Conservation (phyloP, 345 rosid genomes). For the Gossypium herbaceum region DNA sequence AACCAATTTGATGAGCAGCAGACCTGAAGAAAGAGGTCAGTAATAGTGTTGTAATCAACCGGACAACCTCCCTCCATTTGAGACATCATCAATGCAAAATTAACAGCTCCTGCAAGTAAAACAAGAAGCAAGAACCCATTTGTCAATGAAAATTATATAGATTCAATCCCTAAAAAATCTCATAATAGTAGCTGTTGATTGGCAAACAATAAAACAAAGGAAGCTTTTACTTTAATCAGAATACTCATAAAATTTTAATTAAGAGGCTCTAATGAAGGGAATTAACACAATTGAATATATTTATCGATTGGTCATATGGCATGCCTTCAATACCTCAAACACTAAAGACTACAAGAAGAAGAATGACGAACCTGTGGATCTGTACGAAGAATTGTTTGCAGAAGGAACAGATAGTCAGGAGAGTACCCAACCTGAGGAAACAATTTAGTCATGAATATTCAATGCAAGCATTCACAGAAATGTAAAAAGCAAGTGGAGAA, state of each 20-base stretch:
- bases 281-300: neutral
- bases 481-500: constrained; percentile 6
- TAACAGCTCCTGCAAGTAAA: constrained; percentile 74
- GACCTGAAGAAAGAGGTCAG: constrained; percentile 99
- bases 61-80: constrained; percentile 99
- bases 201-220: neutral
- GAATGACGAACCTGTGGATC: constrained; percentile 81
- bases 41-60: constrained; percentile 87
- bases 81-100: constrained; percentile 99
- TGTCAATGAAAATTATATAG: neutral
- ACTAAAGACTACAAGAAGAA: constrained; percentile 3
- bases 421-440: constrained; percentile 82
- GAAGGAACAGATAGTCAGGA: constrained; percentile 95
- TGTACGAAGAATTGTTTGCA: constrained; percentile 96
- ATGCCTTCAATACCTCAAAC: constrained; percentile 17
- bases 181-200: neutral
- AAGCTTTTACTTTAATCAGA: neutral
- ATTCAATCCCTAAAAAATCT: neutral
- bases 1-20: neutral
- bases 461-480: constrained; percentile 5
- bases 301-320: neutral
- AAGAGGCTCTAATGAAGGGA: neutral
- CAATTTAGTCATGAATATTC: constrained; percentile 10
- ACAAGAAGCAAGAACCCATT: constrained; percentile 13
- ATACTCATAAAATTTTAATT: neutral